A percentile compares a stretch with the other conserved stretches of the same genome.
Evolutionary conservation across 2,329 filamentous ascomycete species (phyloP).

Genomic region (Pestalotiopsis fici): DNA sequence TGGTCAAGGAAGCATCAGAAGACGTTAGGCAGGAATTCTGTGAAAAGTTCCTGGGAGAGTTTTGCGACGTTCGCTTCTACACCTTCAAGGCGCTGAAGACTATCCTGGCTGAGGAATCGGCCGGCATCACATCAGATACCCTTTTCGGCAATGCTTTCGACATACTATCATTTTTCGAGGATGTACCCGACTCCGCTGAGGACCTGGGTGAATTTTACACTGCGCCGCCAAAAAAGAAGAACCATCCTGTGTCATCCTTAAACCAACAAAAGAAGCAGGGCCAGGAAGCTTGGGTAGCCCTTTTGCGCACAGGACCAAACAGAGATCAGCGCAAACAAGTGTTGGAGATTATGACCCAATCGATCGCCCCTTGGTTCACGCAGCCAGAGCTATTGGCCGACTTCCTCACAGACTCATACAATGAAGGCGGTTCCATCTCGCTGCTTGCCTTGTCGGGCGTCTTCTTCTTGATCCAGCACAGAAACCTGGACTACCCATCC

Average conservation of each 20-base stretch:
- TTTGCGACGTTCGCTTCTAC: constrained; percentile 83
- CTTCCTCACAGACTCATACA: constrained; percentile 93
- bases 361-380: constrained; percentile 86
- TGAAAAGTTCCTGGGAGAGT: constrained; percentile 76
- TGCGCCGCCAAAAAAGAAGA: constrained; percentile 64
- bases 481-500: constrained; percentile 92
- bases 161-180: constrained; percentile 67
- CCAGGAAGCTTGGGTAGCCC: constrained; percentile 82
- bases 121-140: constrained; percentile 26
- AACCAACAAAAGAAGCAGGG: constrained; percentile 75
- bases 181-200: constrained; percentile 66
- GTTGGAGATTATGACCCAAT: constrained; percentile 72
- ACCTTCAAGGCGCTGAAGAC: constrained; percentile 73
- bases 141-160: constrained; percentile 60
- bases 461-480: constrained; percentile 90
- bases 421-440: constrained; percentile 82
- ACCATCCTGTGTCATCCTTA: constrained; percentile 65
- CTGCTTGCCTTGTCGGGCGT: constrained; percentile 88
- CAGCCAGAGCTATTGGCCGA: constrained; percentile 91
- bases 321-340: constrained; percentile 79
- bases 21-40: constrained; percentile 71
- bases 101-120: constrained; percentile 28
- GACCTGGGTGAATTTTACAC: constrained; percentile 72
- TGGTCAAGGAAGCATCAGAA: constrained; percentile 61
- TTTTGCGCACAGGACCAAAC: constrained; percentile 68